Base-by-base conservation (phyloP, 352 stramenopile genomes). In the Phytophthora pseudosyringae region DNA sequence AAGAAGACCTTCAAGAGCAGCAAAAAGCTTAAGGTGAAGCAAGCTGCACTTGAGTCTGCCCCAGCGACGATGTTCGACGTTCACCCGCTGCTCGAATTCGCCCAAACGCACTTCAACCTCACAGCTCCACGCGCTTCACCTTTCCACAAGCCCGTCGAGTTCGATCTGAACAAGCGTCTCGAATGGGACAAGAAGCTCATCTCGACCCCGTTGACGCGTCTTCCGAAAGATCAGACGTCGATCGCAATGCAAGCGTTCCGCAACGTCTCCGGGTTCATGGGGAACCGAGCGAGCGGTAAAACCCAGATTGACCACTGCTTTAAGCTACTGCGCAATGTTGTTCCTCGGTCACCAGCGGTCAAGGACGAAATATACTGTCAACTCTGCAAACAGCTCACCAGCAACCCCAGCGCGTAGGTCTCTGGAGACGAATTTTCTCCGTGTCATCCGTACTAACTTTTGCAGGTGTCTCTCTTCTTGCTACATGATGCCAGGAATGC, bases 311-410 rank as follows among this genome's bases (percentile, higher is more conserved):
- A 88, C 46, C 84, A 94, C 63, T 88, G 77, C 44, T 83, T 81
- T 59, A 93, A 94, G 64, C 72, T 94, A 15, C 49, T 94, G 21
- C 74, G 75, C 39, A 90, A 90, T 49, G 79, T 90, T 29, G 73
- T 93, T 62, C 70, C 72, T 7, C 52, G 67, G 8, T 75, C 82
- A 1, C 64, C 78, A 3, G 69, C 77, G 45, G 71, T 95, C 38
- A 86, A 90, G 46, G 80, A 95, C 60, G 86, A 95, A 68, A 77
- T 91, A 10, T 95, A 88, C 70, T 91, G 83, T 44, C 86, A 95
- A 65, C 60, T 95, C 4, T 83, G 78, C 74, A 95, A 95, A 53
- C 84, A 93, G 31, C 76, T 90, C 28, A 91, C 76, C 39, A 59
- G 60, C 2, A 95, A 93, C 32, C 83, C 81, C 1, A 72, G 83